Evolutionary conservation across 768 basidiomycete genomes (phyloP), one percentile per base, ranked within the genome.

Genomic region (Candolleomyces efflorescens): DNA sequence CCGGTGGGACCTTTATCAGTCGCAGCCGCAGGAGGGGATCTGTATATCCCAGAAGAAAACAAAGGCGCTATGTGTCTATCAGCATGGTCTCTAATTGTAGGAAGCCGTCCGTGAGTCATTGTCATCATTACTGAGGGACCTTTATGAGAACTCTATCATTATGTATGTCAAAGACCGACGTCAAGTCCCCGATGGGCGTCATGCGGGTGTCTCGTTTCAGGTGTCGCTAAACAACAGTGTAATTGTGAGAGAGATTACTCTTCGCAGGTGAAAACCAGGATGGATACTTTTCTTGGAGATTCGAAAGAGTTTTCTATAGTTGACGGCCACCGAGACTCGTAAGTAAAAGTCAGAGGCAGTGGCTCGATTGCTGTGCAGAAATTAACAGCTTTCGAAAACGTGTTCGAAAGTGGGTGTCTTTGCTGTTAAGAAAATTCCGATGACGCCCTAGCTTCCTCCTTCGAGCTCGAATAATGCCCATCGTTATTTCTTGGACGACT

Each of bases 381-480:
- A 38, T 54, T 54, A 44, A 54, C 53, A 54, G 53, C 53, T 54
- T 54, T 54, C 7, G 20, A 44, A 44, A 46, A 54, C 53, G 53
- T 53, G 51, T 36, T 36, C 51, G n/a, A 32, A 27, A 5, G 26
- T 36, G 36, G 32, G 12, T 37, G 11, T 10, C 22, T 24, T n/a
- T 36, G 36, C 51, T 36, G 20, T 39, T 26, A 3, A 17, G 15
- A 53, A 53, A 53, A 36, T 53, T 18, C 13, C 37, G 11, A 18
- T 5, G 22, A 3, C 20, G 36, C 22, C 7, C 9, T 18, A 18
- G 18, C 24, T 17, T 39, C 17, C 36, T 39, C 18, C 36, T 23
- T 17, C 13, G n/a, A 37, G 17, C 10, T 17, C 32, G 36, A 27
- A n/a, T 38, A 3, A 53, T 36, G 37, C 3, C 9, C 9, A 12